Evolutionary conservation across 257 asterid genomes (phyloP), one percentile per base, ranked within the genome.

Genomic region (Phtheirospermum japonicum): DNA sequence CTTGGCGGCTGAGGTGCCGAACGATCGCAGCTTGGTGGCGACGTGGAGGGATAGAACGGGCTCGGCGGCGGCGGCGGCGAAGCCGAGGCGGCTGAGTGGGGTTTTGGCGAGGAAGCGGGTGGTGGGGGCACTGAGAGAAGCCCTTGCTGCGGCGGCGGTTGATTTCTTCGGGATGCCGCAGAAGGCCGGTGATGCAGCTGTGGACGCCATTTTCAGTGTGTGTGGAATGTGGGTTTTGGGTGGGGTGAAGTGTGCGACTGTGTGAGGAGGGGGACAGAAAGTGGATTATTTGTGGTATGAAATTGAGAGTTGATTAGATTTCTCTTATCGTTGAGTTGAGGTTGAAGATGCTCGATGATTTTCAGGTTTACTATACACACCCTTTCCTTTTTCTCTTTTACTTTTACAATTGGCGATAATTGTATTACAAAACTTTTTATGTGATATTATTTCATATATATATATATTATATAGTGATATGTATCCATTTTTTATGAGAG

Each of bases 131-230:
- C 23, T 46, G 72, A 75, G 67, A 3, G 80, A 54, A 16, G 80
- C 71, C 36, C 73, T 62, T 63, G 67, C 23, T 40, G 69, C 14
- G 34, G 72, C 46, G 26, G 79, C 14, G 57, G 57, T 50, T 5
- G 89, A 74, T 28, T 85, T 46, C 65, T 78, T 64, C 12, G 86
- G 73, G 39, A 84, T 74, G 69, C 55, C 60, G 69, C 77, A 82
- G 70, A 82, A 71, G 43, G 86, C 69, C 51, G 83, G 85, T 4
- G 91, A 82, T 30, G 92, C 86, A 9, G 86, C 81, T 17, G 92
- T 76, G 65, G 87, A 77, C 39, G 87, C 95, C 92, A 84, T 82
- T 57, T 20, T 42, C 14, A 30, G 18, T 19, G 67, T 31, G 63
- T 28, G 60, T n/a, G 0, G 4, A 42, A 13, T 9, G 11, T 36